Evolutionary conservation across 2,329 filamentous ascomycete species (phyloP).

Genomic region (Diplodia seriata): DNA sequence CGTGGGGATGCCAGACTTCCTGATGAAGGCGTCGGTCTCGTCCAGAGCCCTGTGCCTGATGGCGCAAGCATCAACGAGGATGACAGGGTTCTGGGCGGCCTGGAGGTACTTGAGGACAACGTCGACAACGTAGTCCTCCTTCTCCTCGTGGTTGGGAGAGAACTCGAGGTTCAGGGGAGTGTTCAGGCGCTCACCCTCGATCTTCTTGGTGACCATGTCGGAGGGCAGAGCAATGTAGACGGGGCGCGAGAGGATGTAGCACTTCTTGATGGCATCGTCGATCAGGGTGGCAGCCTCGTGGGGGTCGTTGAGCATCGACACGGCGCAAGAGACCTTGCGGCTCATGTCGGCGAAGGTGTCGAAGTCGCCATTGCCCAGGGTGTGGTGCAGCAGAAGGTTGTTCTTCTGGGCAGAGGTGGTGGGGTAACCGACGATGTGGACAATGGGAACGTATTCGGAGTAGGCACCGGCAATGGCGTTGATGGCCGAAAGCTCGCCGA

Average conservation of each 20-base stretch:
- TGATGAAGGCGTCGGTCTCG: constrained; percentile 75
- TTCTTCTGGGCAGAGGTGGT: constrained; percentile 50
- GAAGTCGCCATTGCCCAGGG: constrained; percentile 69
- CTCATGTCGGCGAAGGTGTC: constrained; percentile 84
- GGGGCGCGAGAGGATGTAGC: constrained; percentile 75
- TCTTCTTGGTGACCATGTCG: constrained; percentile 77
- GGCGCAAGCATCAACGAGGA: constrained; percentile 84
- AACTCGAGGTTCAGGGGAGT: constrained; percentile 71
- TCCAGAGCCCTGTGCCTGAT: constrained; percentile 75
- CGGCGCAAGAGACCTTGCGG: constrained; percentile 71
- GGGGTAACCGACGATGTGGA: constrained; percentile 57
- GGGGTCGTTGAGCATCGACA: constrained; percentile 74
- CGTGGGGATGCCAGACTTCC: constrained; percentile 76
- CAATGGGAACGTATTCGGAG: constrained; percentile 55
- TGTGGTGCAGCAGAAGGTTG: constrained; percentile 55
- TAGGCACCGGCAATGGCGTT: constrained; percentile 58
- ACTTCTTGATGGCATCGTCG: constrained; percentile 77
- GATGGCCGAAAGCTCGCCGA: constrained; percentile 57
- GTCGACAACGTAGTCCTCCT: constrained; percentile 83
- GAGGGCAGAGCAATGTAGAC: constrained; percentile 86
- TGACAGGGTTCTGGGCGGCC: constrained; percentile 74
- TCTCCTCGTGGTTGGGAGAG: constrained; percentile 70
- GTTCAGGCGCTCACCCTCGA: constrained; percentile 76
- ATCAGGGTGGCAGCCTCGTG: constrained; percentile 75
- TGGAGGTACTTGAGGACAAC: constrained; percentile 77